These are phyloP conservation scores for Meripilus lineatus DNA, from an alignment of 1,284 basidiomycete species.

Conservation along the genomic window DNA sequence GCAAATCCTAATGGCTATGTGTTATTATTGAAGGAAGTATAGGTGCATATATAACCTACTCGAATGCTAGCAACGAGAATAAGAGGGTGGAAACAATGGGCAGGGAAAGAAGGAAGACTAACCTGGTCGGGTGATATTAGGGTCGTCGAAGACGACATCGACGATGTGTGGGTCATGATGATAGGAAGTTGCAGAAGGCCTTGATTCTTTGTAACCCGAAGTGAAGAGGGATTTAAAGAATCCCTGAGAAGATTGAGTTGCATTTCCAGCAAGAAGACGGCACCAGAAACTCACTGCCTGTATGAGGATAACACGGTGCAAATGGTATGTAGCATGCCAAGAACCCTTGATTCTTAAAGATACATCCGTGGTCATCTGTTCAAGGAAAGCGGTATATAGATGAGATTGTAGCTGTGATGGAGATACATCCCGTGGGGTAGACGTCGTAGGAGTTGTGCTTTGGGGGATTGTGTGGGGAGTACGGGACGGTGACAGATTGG, in stretches of 20 bases:
- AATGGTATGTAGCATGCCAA: constrained; percentile 73
- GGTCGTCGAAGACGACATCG: constrained; percentile 75
- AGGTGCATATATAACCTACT: constrained; percentile 31
- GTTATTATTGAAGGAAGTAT: constrained; percentile 5
- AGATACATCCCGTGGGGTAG: no score
- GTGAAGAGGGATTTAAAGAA: constrained; percentile 86
- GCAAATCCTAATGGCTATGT: constrained; percentile 54
- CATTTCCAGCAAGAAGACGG: constrained; percentile 2
- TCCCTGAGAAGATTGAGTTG: constrained; percentile 38
- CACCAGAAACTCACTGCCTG: constrained; percentile 60
- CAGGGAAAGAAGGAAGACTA: no score
- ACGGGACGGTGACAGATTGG: no score
- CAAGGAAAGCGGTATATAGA: constrained; percentile 70
- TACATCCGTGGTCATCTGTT: constrained; percentile 73
- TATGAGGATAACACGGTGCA: constrained; percentile 82
- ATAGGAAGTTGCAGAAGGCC: constrained; percentile 15
- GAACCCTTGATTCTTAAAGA: constrained; percentile 62
- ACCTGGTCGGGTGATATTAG: constrained; percentile 83
- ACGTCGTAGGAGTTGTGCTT: no score
- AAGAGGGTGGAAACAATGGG: neutral
- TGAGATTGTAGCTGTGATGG: constrained; percentile 58
- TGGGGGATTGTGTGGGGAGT: no score
- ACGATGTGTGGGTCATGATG: constrained; percentile 37
- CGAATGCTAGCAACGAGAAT: constrained; percentile 33
- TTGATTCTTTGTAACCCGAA: constrained; percentile 59